Evolutionary conservation across 2,329 filamentous ascomycete genomes (phyloP).

Genomic region (Stenocarpella maydis): DNA sequence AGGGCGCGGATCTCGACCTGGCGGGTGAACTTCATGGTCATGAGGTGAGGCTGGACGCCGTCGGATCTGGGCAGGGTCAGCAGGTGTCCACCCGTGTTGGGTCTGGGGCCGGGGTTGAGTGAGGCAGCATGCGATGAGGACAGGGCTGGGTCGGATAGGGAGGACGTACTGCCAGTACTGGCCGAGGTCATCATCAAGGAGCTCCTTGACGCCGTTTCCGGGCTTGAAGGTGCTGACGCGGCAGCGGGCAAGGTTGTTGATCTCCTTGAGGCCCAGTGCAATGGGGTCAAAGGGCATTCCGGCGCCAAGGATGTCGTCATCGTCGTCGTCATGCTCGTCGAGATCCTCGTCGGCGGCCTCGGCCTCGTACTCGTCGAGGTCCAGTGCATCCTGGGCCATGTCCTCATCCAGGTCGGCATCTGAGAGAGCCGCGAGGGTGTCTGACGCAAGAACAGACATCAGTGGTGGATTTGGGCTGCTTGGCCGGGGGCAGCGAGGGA

Average conservation of each 20-base stretch:
- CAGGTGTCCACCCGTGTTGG: neutral
- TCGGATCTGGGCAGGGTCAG: conserved; percentile 66
- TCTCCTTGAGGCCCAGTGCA: conserved; percentile 75
- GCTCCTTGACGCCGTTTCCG: conserved; percentile 78
- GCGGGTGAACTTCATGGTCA: conserved; percentile 85
- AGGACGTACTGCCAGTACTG: conserved; percentile 79
- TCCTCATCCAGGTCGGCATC: conserved; percentile 22
- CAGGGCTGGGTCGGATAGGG: neutral
- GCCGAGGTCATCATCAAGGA: conserved; percentile 75
- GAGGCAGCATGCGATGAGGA: neutral
- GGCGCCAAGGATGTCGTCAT: conserved; percentile 23
- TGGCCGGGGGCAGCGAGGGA: neutral
- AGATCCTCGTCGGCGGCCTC: conserved; percentile 21
- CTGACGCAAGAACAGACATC: neutral
- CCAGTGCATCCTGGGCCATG: conserved; percentile 23
- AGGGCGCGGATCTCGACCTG: conserved; percentile 80
- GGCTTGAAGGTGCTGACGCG: conserved; percentile 85
- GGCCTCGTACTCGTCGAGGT: conserved; percentile 25
- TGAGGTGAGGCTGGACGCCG: conserved; percentile 81
- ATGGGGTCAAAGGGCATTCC: conserved; percentile 57
- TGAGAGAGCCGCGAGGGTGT: conserved; percentile 7
- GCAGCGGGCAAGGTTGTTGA: conserved; percentile 84
- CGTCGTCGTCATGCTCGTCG: conserved; percentile 23
- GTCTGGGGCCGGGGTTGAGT: neutral
- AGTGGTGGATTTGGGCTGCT: neutral